Base-by-base conservation (phyloP, 495 filamentous ascomycete genomes). In the Thermothielavioides terrestris region DNA sequence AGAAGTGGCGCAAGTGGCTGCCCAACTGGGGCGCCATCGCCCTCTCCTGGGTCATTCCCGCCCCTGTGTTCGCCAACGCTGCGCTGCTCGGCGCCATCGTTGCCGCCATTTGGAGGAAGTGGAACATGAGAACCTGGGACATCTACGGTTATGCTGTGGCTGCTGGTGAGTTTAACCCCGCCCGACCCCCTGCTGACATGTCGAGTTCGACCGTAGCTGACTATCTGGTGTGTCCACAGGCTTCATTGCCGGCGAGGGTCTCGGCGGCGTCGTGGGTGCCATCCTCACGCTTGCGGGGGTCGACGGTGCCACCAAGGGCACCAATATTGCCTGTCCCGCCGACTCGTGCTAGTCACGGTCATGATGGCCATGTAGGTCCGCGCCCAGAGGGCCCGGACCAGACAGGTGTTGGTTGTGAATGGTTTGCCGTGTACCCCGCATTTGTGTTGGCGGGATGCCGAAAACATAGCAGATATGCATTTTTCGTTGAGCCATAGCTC, bases 21-120 rank as follows among this genome's bases (percentile, higher is more conserved):
- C 82, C 82, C 38, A 85, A 85, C 71, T 82, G 82, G 74, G 80
- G 81, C 59, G 79, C 77, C 20, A 73, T 84, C 35, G 80, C 76
- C 7, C 66, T 85, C 28, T 77, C 81, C 3, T 84, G 81, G 59
- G 78, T 84, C 49, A 64, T 85, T 31, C 63, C 63, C 22, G 59
- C 59, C 20, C 58, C 63, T 25, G 59, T 64, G 25, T 64, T 62
- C 55, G 54, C 59, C 17, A 71, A 68, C 26, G 82, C 82, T 23
- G 76, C 80, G 59, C 60, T 76, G 20, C 71, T 81, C 12, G 82
- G 81, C 12, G 75, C 81, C 11, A 70, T 75, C 34, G 44, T 73
- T 39, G 77, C 80, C n/a, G 70, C 65, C 18, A 6, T 74, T 46
- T 85, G 82, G 82, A 69, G 65, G 27, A 84, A 77, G 68, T 75